These are phyloP conservation scores for Saccharomycodes ludwigii DNA, from an alignment of 805 yeast genomes.

Conservation along the genomic window DNA sequence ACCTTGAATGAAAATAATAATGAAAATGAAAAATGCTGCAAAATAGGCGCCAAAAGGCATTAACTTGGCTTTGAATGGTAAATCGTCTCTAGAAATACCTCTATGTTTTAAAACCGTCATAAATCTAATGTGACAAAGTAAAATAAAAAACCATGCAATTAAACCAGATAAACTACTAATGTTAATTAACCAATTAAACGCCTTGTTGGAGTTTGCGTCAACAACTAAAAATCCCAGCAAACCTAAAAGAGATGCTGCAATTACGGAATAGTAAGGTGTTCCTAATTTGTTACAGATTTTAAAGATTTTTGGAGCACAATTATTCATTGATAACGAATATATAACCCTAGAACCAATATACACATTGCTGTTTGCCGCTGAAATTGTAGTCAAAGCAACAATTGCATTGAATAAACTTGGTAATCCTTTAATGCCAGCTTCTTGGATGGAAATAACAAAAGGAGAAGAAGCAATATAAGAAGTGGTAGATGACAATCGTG, in stretches of 20 bases:
- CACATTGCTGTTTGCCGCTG: constrained; percentile 72
- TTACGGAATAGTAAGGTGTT: constrained; percentile 49
- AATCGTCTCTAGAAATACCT: constrained; percentile 51
- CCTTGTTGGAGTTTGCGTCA: constrained; percentile 38
- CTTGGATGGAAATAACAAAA: constrained; percentile 57
- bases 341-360: constrained; percentile 61
- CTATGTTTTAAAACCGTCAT: constrained; percentile 51
- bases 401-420: constrained; percentile 67
- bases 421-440: constrained; percentile 52
- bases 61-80: constrained; percentile 63
- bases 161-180: constrained; percentile 71
- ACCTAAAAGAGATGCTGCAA: constrained; percentile 49
- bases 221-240: constrained; percentile 49
- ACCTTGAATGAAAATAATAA: constrained; percentile 64
- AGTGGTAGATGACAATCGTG: constrained; percentile 26
- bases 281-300: constrained; percentile 39
- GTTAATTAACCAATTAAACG: constrained; percentile 61
- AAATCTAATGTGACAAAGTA: constrained; percentile 54
- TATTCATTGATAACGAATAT: constrained; percentile 49
- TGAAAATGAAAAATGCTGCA: constrained; percentile 37
- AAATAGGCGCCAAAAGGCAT: constrained; percentile 63
- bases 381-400: constrained; percentile 49
- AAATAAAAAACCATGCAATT: constrained; percentile 59
- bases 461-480: constrained; percentile 50
- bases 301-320: constrained; percentile 45